Conservation (phyloP, 2,329 filamentous ascomycete genomes). For the Dryadomyces sulphureus region DNA sequence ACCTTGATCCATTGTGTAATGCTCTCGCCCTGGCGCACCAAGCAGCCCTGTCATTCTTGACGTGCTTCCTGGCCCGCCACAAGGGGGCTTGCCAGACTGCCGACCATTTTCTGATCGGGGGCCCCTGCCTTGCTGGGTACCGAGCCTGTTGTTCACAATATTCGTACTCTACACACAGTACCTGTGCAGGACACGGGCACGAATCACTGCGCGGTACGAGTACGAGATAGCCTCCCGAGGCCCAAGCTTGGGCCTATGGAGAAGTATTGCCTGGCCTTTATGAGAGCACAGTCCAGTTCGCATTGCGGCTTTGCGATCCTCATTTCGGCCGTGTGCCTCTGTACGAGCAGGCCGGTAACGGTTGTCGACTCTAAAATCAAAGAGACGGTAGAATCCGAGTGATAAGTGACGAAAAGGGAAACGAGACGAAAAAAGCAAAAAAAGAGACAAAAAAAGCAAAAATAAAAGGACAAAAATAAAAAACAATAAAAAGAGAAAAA, state of each 20-base stretch:
- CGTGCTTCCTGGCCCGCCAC: not conserved
- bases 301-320: too few species aligned
- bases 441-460: not conserved
- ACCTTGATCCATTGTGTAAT: not conserved
- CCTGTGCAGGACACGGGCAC: not conserved
- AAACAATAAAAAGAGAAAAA: not conserved
- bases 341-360: too few species aligned
- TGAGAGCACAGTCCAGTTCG: too few species aligned
- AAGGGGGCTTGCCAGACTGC: not conserved
- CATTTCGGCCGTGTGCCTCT: too few species aligned
- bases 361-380: too few species aligned
- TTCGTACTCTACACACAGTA: too few species aligned
- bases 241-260: too few species aligned
- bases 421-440: not conserved
- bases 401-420: too few species aligned
- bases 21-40: not conserved
- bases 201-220: not conserved
- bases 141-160: too few species aligned
- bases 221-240: not conserved
- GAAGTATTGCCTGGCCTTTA: too few species aligned
- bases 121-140: not conserved
- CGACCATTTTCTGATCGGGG: not conserved
- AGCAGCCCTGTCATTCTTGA: not conserved
- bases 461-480: not conserved
- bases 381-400: too few species aligned